A percentile compares a stretch with the other conserved stretches of the same genome.
phyloP scores from a whole-genome alignment of 2,329 filamentous ascomycete genomes.

The Podosphaera xanthii region DNA sequence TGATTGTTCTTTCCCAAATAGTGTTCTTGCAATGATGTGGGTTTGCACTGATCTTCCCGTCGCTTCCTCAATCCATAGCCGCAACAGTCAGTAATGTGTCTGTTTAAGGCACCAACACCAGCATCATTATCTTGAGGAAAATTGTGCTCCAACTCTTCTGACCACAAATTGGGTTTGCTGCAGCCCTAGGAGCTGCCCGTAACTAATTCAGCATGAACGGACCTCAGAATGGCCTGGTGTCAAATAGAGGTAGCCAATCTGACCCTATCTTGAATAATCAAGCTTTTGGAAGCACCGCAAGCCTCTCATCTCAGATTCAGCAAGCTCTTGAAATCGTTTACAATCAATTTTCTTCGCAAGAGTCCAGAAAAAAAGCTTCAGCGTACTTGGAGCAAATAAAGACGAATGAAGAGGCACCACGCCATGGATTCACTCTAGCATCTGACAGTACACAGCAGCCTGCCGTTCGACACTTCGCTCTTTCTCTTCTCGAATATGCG shows the following conservation, averaged over 20 bases:
- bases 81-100: too few species aligned
- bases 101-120: too few species aligned
- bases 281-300: conserved; percentile 20
- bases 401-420: conserved; percentile 51
- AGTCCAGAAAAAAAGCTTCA: conserved; percentile 61
- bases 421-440: conserved; percentile 67
- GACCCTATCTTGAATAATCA: conserved; percentile 5
- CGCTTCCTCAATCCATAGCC: too few species aligned
- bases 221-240: conserved; percentile 4
- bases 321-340: conserved; percentile 77
- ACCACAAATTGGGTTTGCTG: background rate
- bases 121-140: too few species aligned
- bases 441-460: conserved; percentile 51
- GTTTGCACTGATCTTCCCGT: too few species aligned
- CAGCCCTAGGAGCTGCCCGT: background rate
- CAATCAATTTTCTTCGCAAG: conserved; percentile 57
- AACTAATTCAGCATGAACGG: conserved; percentile 10
- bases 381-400: conserved; percentile 73
- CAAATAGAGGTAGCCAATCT: background rate
- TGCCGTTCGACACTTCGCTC: conserved; percentile 76
- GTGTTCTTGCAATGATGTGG: too few species aligned
- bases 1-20: too few species aligned
- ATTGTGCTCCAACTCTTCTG: background rate
- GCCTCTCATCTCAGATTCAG: conserved; percentile 44
- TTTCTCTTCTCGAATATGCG: conserved; percentile 76